phyloP scores from a whole-genome alignment of 2,329 filamentous ascomycete species.

The Canariomyces notabilis region DNA sequence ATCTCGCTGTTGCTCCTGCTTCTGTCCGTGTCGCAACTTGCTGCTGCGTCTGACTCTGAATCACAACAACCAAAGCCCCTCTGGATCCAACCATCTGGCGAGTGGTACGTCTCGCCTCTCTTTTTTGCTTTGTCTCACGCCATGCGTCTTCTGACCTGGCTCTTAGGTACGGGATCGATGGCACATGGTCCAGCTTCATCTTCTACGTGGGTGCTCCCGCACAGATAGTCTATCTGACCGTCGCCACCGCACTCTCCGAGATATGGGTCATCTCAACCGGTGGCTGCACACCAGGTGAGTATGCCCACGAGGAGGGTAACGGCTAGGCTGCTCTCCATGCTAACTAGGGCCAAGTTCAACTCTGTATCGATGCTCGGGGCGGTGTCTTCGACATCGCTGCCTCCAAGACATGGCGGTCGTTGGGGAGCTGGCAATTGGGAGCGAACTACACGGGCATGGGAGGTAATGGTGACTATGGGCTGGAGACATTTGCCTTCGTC shows the following conservation, averaged over 20 bases:
- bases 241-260: conserved; percentile 66
- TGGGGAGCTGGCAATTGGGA: conserved; percentile 57
- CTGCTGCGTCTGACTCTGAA: conserved; percentile 8
- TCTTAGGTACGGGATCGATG: conserved; percentile 58
- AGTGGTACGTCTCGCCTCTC: conserved; percentile 23
- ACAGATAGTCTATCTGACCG: conserved; percentile 47
- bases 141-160: conserved; percentile 15
- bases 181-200: conserved; percentile 65
- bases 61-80: conserved; percentile 13
- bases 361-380: conserved; percentile 55
- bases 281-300: conserved; percentile 45
- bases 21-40: conserved; percentile 19
- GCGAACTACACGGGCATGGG: conserved; percentile 52
- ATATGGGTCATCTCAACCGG: conserved; percentile 61
- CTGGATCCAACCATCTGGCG: conserved; percentile 27
- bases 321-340: background rate
- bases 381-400: conserved; percentile 48
- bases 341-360: conserved; percentile 34
- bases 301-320: too few relatives aligned
- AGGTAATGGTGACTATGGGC: conserved; percentile 61
- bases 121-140: conserved; percentile 3
- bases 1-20: conserved; percentile 26
- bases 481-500: conserved; percentile 43
- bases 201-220: conserved; percentile 47
- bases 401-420: conserved; percentile 54